Evolutionary conservation across 1,284 basidiomycete genomes (phyloP).

Genomic region (Cryptococcus wingfieldii): DNA sequence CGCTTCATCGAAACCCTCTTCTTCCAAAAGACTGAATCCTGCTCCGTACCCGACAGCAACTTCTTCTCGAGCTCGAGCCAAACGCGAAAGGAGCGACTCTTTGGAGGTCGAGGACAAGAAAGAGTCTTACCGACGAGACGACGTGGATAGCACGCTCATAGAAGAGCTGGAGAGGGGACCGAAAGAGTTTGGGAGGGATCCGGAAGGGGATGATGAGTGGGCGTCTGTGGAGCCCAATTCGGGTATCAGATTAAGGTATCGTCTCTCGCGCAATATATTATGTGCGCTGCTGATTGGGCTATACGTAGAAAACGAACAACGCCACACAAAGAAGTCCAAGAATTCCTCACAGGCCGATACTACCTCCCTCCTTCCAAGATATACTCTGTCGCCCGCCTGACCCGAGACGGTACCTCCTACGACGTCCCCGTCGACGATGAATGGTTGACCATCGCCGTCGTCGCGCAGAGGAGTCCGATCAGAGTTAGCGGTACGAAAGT

Average conservation of each 20-base stretch:
- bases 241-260: slow-evolving; percentile 70
- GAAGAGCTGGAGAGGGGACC: slow-evolving; percentile 74
- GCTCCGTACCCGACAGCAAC: neutral
- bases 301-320: slow-evolving; percentile 62
- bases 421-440: slow-evolving; percentile 87
- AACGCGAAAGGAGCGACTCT: neutral
- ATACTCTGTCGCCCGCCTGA: slow-evolving; percentile 75
- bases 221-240: slow-evolving; percentile 79
- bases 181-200: slow-evolving; percentile 53
- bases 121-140: slow-evolving; percentile 32
- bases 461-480: slow-evolving; percentile 74
- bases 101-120: neutral
- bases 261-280: neutral
- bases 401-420: slow-evolving; percentile 73
- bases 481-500: slow-evolving; percentile 34
- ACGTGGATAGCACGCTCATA: slow-evolving; percentile 65
- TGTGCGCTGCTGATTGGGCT: neutral
- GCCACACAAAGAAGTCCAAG: slow-evolving; percentile 70
- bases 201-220: slow-evolving; percentile 54
- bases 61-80: neutral
- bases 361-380: slow-evolving; percentile 80
- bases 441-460: slow-evolving; percentile 86
- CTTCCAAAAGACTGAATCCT: neutral
- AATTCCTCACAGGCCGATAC: slow-evolving; percentile 77
- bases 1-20: neutral